These are phyloP conservation scores for Trichoderma sp. DNA, from an alignment of 2,329 filamentous ascomycete genomes.

Conservation along the genomic window DNA sequence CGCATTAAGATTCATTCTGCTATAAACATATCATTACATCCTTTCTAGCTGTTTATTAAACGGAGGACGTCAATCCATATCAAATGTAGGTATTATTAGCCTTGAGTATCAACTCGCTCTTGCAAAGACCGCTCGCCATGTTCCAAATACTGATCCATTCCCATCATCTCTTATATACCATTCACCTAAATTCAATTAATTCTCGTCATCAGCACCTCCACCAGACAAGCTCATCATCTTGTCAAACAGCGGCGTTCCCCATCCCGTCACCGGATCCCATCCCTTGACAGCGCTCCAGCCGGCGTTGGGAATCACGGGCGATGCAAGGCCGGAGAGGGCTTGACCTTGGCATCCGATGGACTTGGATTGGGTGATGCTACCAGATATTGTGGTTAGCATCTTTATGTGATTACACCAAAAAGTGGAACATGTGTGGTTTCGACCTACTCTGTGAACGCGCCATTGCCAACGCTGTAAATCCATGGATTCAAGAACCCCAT, in stretches of 20 bases:
- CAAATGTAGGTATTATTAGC: no score
- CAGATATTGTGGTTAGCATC: conserved; percentile 14
- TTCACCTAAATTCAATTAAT: not conserved
- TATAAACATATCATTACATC: not conserved
- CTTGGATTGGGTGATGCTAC: conserved; percentile 41
- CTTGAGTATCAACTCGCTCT: not conserved
- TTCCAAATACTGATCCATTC: not conserved
- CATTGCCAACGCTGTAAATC: conserved; percentile 49
- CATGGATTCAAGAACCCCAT: conserved; percentile 65
- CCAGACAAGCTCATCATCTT: conserved; percentile 16
- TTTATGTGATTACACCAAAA: not conserved
- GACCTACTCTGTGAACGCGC: conserved; percentile 42
- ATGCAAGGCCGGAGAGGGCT: conserved; percentile 31
- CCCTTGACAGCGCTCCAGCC: conserved; percentile 25
- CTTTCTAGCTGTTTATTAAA: not conserved
- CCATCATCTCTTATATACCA: not conserved
- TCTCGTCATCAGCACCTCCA: not conserved
- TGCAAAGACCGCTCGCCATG: not conserved
- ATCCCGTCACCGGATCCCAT: conserved; percentile 28
- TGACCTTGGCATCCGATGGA: conserved; percentile 38
- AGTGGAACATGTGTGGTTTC: not conserved
- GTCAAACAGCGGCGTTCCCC: conserved; percentile 27
- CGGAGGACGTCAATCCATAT: not conserved
- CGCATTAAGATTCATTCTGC: not conserved
- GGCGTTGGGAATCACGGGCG: conserved; percentile 31